These are phyloP conservation scores for Scytalidium sp. DNA, from an alignment of 2,329 filamentous ascomycete species.

Conservation along the genomic window DNA sequence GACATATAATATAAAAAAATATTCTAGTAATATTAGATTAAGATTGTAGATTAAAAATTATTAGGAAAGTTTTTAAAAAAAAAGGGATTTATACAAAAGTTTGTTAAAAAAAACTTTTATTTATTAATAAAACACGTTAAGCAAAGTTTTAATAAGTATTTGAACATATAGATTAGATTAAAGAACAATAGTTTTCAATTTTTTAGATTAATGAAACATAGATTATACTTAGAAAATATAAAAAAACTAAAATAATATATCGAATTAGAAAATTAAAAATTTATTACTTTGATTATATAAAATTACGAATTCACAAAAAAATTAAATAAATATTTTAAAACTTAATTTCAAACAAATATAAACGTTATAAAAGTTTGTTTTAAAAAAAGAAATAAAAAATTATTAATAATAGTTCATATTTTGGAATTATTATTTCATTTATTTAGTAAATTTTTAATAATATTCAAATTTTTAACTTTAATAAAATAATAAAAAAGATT, in stretches of 20 bases:
- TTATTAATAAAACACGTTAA: not conserved
- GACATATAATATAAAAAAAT: too few species aligned
- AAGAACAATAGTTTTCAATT: not conserved
- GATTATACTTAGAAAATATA: not conserved
- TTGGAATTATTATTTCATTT: not conserved
- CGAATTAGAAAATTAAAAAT: not conserved
- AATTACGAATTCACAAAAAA: not conserved
- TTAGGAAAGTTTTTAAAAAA: not conserved
- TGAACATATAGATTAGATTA: not conserved
- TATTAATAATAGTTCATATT: not conserved
- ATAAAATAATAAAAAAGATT: too few species aligned
- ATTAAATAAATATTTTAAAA: not conserved
- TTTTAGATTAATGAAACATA: not conserved
- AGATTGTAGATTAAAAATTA: too few species aligned
- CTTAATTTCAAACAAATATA: not conserved
- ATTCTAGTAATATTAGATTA: too few species aligned
- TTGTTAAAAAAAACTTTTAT: not conserved
- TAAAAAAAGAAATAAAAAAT: not conserved
- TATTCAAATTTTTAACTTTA: too few species aligned
- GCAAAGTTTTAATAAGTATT: not conserved
- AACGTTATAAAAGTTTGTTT: not conserved
- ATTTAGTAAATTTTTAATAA: too few species aligned
- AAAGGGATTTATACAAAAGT: not conserved
- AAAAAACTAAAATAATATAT: not conserved
- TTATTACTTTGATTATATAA: not conserved